Evolutionary conservation across 768 basidiomycete species (phyloP).

Genomic region (Mycena capillaripes): DNA sequence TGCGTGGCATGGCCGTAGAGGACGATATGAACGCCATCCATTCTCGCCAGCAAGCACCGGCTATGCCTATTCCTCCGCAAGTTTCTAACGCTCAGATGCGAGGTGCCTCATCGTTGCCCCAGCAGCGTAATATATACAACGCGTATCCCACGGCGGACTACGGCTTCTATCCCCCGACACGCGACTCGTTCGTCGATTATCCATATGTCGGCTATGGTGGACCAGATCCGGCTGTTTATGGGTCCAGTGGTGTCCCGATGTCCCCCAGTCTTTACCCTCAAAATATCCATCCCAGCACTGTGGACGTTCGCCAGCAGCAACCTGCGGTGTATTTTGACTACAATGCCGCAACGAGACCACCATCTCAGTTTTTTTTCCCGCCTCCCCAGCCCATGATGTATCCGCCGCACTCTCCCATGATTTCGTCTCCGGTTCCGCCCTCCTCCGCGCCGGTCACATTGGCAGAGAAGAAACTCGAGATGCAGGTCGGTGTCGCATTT

Average conservation of each 20-base stretch:
- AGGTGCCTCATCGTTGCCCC: conserved; percentile 57
- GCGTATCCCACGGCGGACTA: conserved; percentile 71
- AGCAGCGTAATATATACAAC: conserved; percentile 61
- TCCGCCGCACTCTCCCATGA: conserved; percentile 69
- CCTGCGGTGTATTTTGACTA: conserved; percentile 74
- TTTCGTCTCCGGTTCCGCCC: conserved; percentile 58
- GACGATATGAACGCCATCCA: conserved; percentile 60
- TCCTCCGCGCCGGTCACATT: conserved; percentile 55
- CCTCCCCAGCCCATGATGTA: conserved; percentile 72
- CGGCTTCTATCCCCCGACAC: conserved; percentile 64
- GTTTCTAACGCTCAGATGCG: conserved; percentile 50
- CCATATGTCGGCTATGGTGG: conserved; percentile 66
- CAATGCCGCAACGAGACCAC: conserved; percentile 58
- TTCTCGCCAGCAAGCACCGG: conserved; percentile 54
- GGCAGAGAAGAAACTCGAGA: conserved; percentile 69
- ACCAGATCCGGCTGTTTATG: conserved; percentile 66
- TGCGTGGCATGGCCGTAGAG: conserved; percentile 74
- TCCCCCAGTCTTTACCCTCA: conserved; percentile 64
- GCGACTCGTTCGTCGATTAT: conserved; percentile 68
- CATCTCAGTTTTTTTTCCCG: conserved; percentile 75
- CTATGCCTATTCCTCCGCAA: conserved; percentile 49
- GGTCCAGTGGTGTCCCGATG: conserved; percentile 60
- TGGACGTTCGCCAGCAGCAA: conserved; percentile 61
- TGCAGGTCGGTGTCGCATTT: conserved; percentile 59
- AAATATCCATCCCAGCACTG: conserved; percentile 57